Evolutionary conservation across 768 basidiomycete genomes (phyloP), one percentile per base, ranked within the genome.

Genomic region (Suillus decipiens): DNA sequence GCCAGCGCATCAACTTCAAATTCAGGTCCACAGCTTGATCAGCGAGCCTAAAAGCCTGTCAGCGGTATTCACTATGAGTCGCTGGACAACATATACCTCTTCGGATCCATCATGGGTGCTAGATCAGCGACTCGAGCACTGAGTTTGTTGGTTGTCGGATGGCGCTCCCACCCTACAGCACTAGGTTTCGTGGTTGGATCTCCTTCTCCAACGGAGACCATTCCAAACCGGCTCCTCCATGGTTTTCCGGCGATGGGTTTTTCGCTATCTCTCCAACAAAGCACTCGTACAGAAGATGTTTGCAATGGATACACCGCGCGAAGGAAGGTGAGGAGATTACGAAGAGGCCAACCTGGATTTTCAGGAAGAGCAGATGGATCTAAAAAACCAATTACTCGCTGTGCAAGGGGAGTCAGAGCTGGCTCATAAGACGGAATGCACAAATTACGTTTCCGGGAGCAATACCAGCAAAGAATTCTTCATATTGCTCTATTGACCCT

Each of bases 1-100:
- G 85, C 96, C 96, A 99, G 22, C 94, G 86, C 96, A 99, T 99
- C 47, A 99, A 83, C 73, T 98, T 98, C 55, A 99, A 80, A 72
- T 99, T 99, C 45, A 99, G 80, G 76, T 98, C 95, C n/a, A 99
- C 95, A 0, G 97, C 97, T 75, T 99, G 96, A 66, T 93, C 88
- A 1, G 96, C 96, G 5, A 99, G 84, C 68, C 95, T 95, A 66
- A 37, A 42, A 1, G 37, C 33, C 51, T 37, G 12, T 53, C 28
- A 60, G 45, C 53, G 53, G 19, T 41, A 24, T 57, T 57, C 24
- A 42, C 24, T 11, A 24, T 12, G 34, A 57, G 6, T n/a, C 28
- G n/a, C 10, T 33, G 22, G 33, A 41, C n/a, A 34, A 15, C 3
- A 63, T 60, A 28, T 69, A 92, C 93, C 87, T 82, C 5, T 82